A percentile compares a stretch with the other conserved stretches of the same genome.
Evolutionary conservation across 2,329 filamentous ascomycete genomes (phyloP).

Genomic region (Colletotrichum tabaci): DNA sequence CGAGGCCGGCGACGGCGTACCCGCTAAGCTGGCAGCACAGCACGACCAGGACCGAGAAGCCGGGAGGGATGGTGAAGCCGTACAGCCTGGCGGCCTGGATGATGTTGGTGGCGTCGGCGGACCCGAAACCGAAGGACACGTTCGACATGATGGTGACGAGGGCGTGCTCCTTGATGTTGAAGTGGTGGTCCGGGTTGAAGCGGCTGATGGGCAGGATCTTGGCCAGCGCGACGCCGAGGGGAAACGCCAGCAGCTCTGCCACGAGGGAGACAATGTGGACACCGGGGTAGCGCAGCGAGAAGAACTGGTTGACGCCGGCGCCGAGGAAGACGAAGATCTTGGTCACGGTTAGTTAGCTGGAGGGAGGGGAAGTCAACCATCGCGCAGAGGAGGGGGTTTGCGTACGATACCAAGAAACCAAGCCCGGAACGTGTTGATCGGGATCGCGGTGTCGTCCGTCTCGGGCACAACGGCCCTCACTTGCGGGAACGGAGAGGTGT

Average conservation of each 20-base stretch:
- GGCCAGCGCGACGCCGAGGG: slow-evolving; percentile 57
- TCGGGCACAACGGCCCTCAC: slow-evolving; percentile 58
- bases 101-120: slow-evolving; percentile 53
- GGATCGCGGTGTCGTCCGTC: slow-evolving; percentile 52
- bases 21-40: slow-evolving; percentile 64
- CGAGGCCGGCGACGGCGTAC: slow-evolving; percentile 61
- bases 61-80: slow-evolving; percentile 56
- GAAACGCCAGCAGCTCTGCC: slow-evolving; percentile 56
- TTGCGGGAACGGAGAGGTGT: slow-evolving; percentile 52
- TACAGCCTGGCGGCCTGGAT: slow-evolving; percentile 57
- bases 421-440: slow-evolving; percentile 56
- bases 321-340: slow-evolving; percentile 46
- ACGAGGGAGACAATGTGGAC: slow-evolving; percentile 56
- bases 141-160: slow-evolving; percentile 67
- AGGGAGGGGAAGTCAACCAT: background rate
- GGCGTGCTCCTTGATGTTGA: slow-evolving; percentile 65
- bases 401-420: slow-evolving; percentile 62
- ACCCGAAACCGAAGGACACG: slow-evolving; percentile 59
- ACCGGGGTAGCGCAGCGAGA: slow-evolving; percentile 58
- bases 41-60: slow-evolving; percentile 54
- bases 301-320: slow-evolving; percentile 55
- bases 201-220: slow-evolving; percentile 55
- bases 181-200: slow-evolving; percentile 58
- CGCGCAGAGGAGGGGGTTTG: slow-evolving; percentile 47
- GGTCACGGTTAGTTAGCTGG: background rate